Base-by-base conservation (phyloP, 345 rosid species). In the Aurinia saxatilis region DNA sequence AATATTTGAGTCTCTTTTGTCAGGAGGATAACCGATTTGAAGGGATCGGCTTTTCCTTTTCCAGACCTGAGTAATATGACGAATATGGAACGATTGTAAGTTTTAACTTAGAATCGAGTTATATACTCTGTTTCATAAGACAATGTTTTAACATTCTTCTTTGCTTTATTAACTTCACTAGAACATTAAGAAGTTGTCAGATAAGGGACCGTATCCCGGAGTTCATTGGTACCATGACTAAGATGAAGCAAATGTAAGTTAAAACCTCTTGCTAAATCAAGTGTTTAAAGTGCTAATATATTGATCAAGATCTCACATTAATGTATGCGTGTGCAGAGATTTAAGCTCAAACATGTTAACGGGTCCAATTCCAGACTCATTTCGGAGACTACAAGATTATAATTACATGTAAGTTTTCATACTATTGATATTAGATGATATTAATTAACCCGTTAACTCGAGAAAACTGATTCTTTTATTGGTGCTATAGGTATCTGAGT, bases 21-120 rank as follows among this genome's bases (percentile, higher is more conserved):
- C 57, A 89, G 90, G 90, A 82, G 86, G 70, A 82, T 90, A 73
- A 73, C 83, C 4, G 86, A 90, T 79, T 68, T 93, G 73, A 59
- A 31, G 10, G 90, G 88, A 63, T 51, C 82, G 2, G 5, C 65
- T 64, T 80, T 78, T 12, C 12, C 37, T 51, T 81, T 93, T 57
- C 96, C 97, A 5, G 25, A 78, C 73, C 58, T 93, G 52, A 5
- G 3, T 55, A 70, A 27, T 10, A 25, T 78, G 75, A 65, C 12
- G 3, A 56, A 6, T 0, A 34, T 78, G 60, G 0, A 4, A 53
- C 5, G 11, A 52, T 57, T 90, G 99, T 93, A 75, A 80, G 99
- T n/a, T 75, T 41, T 35, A 23, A 5, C 6, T 47, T 16, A 27
- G 21, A 21, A 6, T 4, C 29, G 5, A 30, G 9, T 30, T 11